Base-by-base conservation (phyloP, 2,329 filamentous ascomycete species). In the Diplocarpon rosae region DNA sequence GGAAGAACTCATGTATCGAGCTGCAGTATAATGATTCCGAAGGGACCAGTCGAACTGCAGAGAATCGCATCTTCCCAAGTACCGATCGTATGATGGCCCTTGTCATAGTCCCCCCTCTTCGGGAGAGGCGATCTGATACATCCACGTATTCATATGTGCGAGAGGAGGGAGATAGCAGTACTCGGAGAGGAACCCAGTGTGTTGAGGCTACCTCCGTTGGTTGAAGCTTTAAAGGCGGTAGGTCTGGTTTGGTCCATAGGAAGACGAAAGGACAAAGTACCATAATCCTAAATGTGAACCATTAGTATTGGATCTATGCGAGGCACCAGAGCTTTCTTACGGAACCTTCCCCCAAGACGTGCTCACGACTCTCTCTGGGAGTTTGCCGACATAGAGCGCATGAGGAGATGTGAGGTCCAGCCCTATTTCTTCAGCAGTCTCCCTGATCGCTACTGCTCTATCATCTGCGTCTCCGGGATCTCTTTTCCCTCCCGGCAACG, bases 191-290 rank as follows among this genome's bases (percentile, higher is more conserved):
- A 3, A 85, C 78, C 80, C 80, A 85, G 59, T 84, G 80, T 2
- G 75, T 73, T 1, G 78, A 78, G 17, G 76, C 78, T 15, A 84
- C 78, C 63, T 85, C 80, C 28, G 74, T 73, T 4, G 79, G 78
- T 55, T 84, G 79, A n/a, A 84, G 66, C 37, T 69, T 69, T 32
- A 84, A 66, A 1, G 71, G 62, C 5, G 78, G 76, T 5, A 74
- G 65, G 17, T 69, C 65, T 24, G 72, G 71, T 14, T 68, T 69
- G 2, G 75, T 81, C 44, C 77, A 63, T 17, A 85, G 64, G 59
- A 80, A 84, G 35, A 84, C 68, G 59, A 78, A 83, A 0, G 80
- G 80, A 55, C 78, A 84, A 7, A 84, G 67, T 3, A 84, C 78
- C 76, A 84, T 81, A 17, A 83, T 63, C 8, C 76, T 78, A 52